Evolutionary conservation across 2,329 filamentous ascomycete species (phyloP), one percentile per base, ranked within the genome.

Genomic region (Neonectria punicea): DNA sequence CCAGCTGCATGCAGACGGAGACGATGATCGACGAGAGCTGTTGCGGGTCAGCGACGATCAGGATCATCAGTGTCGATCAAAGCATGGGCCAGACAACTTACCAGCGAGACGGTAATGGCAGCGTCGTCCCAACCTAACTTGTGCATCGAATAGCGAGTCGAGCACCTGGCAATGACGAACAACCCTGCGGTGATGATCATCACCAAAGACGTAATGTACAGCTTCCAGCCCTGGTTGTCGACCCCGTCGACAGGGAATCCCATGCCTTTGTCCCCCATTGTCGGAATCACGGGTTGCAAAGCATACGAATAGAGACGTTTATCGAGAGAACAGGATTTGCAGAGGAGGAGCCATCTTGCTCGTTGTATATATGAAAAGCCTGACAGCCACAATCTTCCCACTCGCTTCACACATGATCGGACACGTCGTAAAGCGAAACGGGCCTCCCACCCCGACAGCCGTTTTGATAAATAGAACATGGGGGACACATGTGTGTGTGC

Each of bases 41-140:
- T 3, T 6, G 16, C 7, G 25, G 20, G 7, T 43, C n/a, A 43
- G 39, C n/a, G 39, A 9, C 4, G 20, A 60, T 25, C 25, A 25
- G 25, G 25, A 25, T 25, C 25, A 3, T 25, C 25, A 5, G n/a
- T 20, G 39, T 4, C 4, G 20, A 58, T 30, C 20, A 16, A 47
- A 34, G 22, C 9, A 43, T 28, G 11, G 30, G 55, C 53, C 20
- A 50, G 32, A 5, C 28, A 32, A 61, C 69, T 60, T 36, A 81
- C 80, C 61, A 77, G 76, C n/a, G 80, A 79, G 39, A 76, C 34
- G 6, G 80, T 63, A 25, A 81, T 78, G 0, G 76, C 77, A 65
- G 75, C 79, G 68, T 82, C 81, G 65, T 82, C 81, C 73, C 68
- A 70, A 28, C 79, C 76, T 28, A 80, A 53, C 16, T 77, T 76